Percentiles rank a stretch among this genome's conserved stretches.
phyloP scores from a whole-genome alignment of 2,329 filamentous ascomycete species.

The Neospermospora avenae region DNA sequence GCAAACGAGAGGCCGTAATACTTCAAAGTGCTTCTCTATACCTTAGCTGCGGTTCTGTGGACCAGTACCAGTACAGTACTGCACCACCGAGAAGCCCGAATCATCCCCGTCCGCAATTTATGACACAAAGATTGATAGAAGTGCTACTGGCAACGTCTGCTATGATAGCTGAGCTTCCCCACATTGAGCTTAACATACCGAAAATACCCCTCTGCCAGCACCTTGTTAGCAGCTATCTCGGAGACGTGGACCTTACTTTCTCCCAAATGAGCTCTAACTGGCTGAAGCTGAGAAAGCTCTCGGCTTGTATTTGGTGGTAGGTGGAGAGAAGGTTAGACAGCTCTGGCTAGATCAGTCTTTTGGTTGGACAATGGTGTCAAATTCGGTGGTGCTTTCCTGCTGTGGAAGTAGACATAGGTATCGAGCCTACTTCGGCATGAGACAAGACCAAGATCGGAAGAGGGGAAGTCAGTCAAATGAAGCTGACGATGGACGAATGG shows the following conservation, averaged over 20 bases:
- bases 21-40: background rate
- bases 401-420: background rate
- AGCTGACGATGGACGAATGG: background rate
- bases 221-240: background rate
- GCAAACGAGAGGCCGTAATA: slow-evolving; percentile 9
- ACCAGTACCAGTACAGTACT: background rate
- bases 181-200: slow-evolving; percentile 1
- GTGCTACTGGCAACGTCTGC: background rate
- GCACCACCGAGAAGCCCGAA: slow-evolving; percentile 6
- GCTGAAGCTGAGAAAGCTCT: slow-evolving; percentile 1
- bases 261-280: background rate
- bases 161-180: background rate
- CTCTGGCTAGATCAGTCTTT: background rate
- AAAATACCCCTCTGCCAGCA: background rate
- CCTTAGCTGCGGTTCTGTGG: background rate
- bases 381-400: background rate
- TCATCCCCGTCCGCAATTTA: slow-evolving; percentile 8
- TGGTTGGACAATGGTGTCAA: background rate
- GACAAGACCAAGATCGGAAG: background rate
- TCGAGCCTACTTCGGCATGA: slow-evolving; percentile 1
- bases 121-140: background rate
- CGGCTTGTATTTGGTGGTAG: background rate
- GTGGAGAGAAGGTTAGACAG: background rate
- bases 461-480: background rate
- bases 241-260: background rate